Base-by-base conservation (phyloP, 257 asterid genomes). In the Catharanthus roseus region DNA sequence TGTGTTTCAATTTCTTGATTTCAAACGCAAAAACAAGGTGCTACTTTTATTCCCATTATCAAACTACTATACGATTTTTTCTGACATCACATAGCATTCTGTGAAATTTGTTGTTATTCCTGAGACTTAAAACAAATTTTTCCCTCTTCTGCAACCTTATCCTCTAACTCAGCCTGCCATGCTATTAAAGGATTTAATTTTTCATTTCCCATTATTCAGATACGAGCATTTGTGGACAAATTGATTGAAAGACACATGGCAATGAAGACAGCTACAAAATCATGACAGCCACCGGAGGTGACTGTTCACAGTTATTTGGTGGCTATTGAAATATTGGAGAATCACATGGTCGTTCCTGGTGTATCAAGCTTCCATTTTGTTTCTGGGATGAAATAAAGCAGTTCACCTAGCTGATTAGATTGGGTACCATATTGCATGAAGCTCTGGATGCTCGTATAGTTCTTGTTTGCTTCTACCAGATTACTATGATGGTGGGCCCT, bases 1-100 rank as follows among this genome's bases (percentile, higher is more conserved):
- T 76, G 96, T 95, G 72, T 81, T 50, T 11, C 92, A 90, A 74
- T 95, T 95, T 87, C 98, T 95, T 74, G 99, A 95, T 89, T 87
- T 66, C 82, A 95, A 88, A 82, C 99, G 99, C 77, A 95, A 95
- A 79, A 95, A 90, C 86, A 95, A 95, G 99, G 99, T 91, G 23
- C 47, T 50, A 26, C 77, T 61, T 51, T 28, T 67, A 50, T 63
- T 74, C 71, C 18, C 42, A 55, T 63, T 75, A n/a, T 42, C 68
- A 77, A 73, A 41, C 64, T 38, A 21, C 54, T 56, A 31, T 39
- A 54, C 11, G 41, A 38, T 44, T 11, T 58, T 47, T 61, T 47
- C 54, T 38, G 23, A 60, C 61, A 34, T 68, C 26, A 16, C 23
- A 34, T 77, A 18, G 63, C 72, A 23, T 34, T 3, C 7, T 7